phyloP scores from a whole-genome alignment of 768 basidiomycete species.

The Pleurotus giganteus region DNA sequence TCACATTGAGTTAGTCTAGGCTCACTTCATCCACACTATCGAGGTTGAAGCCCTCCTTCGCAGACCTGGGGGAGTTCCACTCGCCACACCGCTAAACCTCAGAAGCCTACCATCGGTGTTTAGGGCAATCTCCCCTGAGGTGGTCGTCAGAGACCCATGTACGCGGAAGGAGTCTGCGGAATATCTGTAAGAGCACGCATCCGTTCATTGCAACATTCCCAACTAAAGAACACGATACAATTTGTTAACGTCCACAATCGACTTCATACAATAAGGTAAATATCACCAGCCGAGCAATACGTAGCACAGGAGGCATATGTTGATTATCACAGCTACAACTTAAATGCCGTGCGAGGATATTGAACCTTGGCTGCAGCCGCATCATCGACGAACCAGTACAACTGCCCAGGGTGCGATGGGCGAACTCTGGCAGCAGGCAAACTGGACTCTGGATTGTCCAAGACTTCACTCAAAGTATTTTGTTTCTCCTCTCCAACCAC shows the following conservation, averaged over 20 bases:
- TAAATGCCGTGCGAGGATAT: conserved; percentile 57
- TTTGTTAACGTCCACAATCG: background rate
- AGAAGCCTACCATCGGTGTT: too few species aligned
- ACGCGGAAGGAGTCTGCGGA: too few species aligned
- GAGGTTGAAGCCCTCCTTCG: too few species aligned
- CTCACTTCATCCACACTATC: too few species aligned
- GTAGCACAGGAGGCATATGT: background rate
- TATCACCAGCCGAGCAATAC: background rate
- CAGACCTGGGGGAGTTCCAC: too few species aligned
- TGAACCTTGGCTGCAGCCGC: conserved; percentile 66
- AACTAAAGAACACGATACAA: background rate
- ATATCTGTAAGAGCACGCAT: too few species aligned
- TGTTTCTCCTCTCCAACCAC: conserved; percentile 81
- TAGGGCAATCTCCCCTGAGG: too few species aligned
- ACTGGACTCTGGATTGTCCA: conserved; percentile 77
- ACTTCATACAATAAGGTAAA: background rate
- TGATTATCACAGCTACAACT: conserved; percentile 35
- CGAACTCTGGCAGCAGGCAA: conserved; percentile 83
- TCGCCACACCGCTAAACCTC: too few species aligned
- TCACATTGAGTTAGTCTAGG: too few species aligned
- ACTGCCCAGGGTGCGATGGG: conserved; percentile 74
- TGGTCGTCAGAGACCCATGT: too few species aligned
- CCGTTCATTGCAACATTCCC: too few species aligned
- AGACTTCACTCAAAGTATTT: conserved; percentile 65
- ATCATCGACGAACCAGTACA: conserved; percentile 95